Evolutionary conservation across 2,329 filamentous ascomycete species (phyloP).

Genomic region (Neonectria faginata): DNA sequence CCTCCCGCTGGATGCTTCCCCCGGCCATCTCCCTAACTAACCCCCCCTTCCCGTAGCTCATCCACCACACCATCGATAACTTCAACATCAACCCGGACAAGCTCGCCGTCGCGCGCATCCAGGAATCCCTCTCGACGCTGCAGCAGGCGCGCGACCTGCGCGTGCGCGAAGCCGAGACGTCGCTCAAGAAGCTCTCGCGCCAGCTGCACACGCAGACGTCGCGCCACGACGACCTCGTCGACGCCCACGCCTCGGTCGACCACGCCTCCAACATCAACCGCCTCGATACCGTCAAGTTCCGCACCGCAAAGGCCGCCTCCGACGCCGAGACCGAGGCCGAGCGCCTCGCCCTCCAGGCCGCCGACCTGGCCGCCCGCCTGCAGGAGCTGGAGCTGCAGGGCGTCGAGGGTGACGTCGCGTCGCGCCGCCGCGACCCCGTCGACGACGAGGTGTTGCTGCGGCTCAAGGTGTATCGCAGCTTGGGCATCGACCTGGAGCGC

Average conservation of each 20-base stretch:
- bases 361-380: slow-evolving; percentile 78
- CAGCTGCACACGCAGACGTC: slow-evolving; percentile 79
- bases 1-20: background rate
- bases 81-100: slow-evolving; percentile 96
- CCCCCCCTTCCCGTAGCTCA: slow-evolving; percentile 69
- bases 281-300: slow-evolving; percentile 93
- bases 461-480: slow-evolving; percentile 88
- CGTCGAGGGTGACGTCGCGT: slow-evolving; percentile 72
- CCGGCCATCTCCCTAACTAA: slow-evolving; percentile 22
- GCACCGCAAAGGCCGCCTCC: slow-evolving; percentile 88
- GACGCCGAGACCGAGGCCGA: slow-evolving; percentile 97
- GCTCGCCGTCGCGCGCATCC: slow-evolving; percentile 82
- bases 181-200: slow-evolving; percentile 79
- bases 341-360: slow-evolving; percentile 82
- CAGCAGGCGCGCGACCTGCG: slow-evolving; percentile 84
- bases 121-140: slow-evolving; percentile 85
- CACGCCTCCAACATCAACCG: slow-evolving; percentile 88
- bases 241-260: slow-evolving; percentile 78
- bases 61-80: slow-evolving; percentile 90
- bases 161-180: slow-evolving; percentile 74
- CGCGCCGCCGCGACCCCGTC: slow-evolving; percentile 57
- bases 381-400: slow-evolving; percentile 89
- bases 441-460: slow-evolving; percentile 78
- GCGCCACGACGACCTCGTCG: slow-evolving; percentile 81
- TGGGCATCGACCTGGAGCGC: slow-evolving; percentile 89